phyloP scores from a whole-genome alignment of 179 eudicot species.

The Heliamphora pulchella region DNA sequence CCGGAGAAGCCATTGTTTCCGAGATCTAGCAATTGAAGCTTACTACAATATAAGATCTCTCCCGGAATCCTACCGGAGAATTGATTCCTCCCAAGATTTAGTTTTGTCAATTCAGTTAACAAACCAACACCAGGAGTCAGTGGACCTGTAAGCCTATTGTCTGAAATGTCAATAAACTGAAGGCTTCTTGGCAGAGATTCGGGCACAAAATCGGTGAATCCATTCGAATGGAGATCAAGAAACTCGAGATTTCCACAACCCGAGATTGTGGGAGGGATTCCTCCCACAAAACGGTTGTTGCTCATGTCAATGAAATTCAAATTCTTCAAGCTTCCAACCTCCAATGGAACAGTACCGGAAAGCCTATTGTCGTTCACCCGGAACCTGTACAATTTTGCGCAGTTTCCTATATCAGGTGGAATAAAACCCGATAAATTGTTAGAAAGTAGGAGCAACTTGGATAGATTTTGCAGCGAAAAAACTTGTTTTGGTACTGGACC shows the following conservation, averaged over 20 bases:
- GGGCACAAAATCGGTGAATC: conserved; percentile 48
- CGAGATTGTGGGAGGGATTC: conserved; percentile 48
- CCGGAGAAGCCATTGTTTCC: conserved; percentile 71
- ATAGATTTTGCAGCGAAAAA: conserved; percentile 53
- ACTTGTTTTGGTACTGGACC: conserved; percentile 61
- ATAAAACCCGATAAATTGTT: conserved; percentile 70
- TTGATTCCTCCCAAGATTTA: conserved; percentile 57
- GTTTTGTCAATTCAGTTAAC: conserved; percentile 59
- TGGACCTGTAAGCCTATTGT: conserved; percentile 53
- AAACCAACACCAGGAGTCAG: conserved; percentile 39
- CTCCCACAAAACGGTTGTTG: conserved; percentile 56
- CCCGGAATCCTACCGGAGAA: conserved; percentile 63
- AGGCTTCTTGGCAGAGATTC: conserved; percentile 59
- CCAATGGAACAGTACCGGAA: conserved; percentile 73
- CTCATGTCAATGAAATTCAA: conserved; percentile 80
- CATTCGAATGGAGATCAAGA: conserved; percentile 76
- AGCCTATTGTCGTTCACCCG: conserved; percentile 56
- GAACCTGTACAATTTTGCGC: conserved; percentile 68
- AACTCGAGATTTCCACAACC: conserved; percentile 61
- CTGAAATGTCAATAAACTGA: conserved; percentile 69
- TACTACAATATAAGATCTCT: conserved; percentile 59
- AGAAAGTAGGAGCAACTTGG: conserved; percentile 61
- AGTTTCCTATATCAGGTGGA: conserved; percentile 69
- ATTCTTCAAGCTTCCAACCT: conserved; percentile 55
- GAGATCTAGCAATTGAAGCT: conserved; percentile 67